phyloP scores from a whole-genome alignment of 176 grass and related monocot genomes.

The Paspalum vaginatum region DNA sequence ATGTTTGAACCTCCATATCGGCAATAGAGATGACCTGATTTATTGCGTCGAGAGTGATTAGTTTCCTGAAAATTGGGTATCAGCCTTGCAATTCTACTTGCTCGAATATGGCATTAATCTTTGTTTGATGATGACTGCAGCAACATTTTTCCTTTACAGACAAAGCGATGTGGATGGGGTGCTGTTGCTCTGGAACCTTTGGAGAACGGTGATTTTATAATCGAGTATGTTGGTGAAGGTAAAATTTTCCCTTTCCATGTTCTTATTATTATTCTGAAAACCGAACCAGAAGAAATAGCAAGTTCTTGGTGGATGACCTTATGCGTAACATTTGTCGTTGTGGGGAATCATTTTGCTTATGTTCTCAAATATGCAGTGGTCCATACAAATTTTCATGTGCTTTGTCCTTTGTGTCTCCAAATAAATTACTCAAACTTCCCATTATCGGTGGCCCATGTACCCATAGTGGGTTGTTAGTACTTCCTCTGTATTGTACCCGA shows the following conservation, averaged over 20 bases:
- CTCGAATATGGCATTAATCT: constrained; percentile 9
- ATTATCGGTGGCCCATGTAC: background rate
- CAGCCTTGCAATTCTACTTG: constrained; percentile 7
- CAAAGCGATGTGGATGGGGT: constrained; percentile 94
- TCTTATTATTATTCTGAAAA: constrained; percentile 26
- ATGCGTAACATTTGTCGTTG: background rate
- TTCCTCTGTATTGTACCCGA: background rate
- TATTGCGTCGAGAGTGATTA: background rate
- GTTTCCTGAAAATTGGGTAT: constrained; percentile 13
- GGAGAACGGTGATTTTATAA: constrained; percentile 94
- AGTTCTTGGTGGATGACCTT: constrained; percentile 14
- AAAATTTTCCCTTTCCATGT: constrained; percentile 17
- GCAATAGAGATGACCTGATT: constrained; percentile 17
- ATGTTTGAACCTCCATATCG: background rate
- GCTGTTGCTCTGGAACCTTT: constrained; percentile 77
- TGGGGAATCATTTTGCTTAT: constrained; percentile 26
- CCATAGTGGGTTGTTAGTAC: constrained; percentile 3
- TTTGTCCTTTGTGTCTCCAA: background rate
- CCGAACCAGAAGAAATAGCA: constrained; percentile 28
- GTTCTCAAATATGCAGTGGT: background rate
- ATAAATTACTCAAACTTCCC: constrained; percentile 1
- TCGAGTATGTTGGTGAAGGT: constrained; percentile 99
- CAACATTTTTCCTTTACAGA: constrained; percentile 52
- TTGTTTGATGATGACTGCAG: constrained; percentile 20
- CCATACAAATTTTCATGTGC: background rate